phyloP scores from a whole-genome alignment of 805 yeast genomes.

The Saccharomycopsis fermentans region DNA sequence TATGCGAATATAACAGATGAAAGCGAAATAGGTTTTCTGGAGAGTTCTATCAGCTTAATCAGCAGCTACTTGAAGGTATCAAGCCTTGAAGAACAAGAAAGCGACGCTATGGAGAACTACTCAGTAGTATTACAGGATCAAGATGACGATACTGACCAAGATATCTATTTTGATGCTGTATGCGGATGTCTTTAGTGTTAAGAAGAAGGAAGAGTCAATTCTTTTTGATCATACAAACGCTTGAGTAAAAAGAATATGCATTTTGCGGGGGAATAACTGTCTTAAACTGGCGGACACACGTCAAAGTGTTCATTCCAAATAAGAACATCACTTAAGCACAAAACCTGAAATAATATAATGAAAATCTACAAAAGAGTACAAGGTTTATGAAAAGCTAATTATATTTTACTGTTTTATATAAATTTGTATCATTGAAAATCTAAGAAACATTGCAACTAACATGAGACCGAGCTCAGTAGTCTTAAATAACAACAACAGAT shows the following conservation, averaged over 20 bases:
- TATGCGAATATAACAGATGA: background rate
- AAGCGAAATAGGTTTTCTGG: background rate
- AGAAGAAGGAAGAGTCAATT: too few relatives aligned
- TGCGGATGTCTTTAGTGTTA: too few relatives aligned
- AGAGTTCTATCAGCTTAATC: background rate
- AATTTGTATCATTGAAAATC: background rate
- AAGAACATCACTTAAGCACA: too few relatives aligned
- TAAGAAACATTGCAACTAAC: background rate
- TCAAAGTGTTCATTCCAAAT: too few relatives aligned
- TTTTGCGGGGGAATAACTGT: too few relatives aligned
- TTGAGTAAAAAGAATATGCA: too few relatives aligned
- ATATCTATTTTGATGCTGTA: background rate
- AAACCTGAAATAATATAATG: too few relatives aligned
- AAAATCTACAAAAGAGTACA: background rate
- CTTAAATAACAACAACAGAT: background rate
- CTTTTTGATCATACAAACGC: too few relatives aligned
- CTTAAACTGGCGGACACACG: too few relatives aligned
- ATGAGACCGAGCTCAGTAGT: background rate
- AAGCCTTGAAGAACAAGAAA: background rate
- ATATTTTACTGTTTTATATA: background rate
- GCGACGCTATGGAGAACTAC: background rate
- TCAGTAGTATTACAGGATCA: background rate
- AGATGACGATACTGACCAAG: background rate
- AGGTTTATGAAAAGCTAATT: background rate
- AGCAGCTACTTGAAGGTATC: background rate